phyloP scores from a whole-genome alignment of 371 early-diverging fungal species.

The Lichtheimia ramosa region DNA sequence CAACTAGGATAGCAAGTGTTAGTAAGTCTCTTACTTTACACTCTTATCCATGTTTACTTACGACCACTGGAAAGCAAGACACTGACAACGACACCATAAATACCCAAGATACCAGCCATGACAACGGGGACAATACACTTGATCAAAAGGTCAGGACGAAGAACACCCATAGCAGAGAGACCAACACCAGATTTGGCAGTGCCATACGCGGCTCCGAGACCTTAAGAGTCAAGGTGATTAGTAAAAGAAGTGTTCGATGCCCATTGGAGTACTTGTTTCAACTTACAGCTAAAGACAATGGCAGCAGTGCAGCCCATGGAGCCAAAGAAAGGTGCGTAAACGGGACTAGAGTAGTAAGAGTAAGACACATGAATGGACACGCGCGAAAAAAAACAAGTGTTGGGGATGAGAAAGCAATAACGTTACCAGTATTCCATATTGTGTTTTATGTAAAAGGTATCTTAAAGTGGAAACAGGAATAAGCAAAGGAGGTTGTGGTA shows the following conservation, averaged over 20 bases:
- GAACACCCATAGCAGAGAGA: constrained; percentile 92
- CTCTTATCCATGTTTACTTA: constrained; percentile 46
- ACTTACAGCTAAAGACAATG: constrained; percentile 94
- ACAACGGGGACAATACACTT: constrained; percentile 91
- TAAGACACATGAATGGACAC: no score
- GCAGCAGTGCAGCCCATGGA: constrained; percentile 95
- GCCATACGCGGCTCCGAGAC: constrained; percentile 95
- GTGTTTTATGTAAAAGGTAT: neutral
- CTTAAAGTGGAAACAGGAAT: neutral
- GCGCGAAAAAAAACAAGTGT: neutral
- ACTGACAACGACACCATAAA: constrained; percentile 93
- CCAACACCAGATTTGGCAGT: constrained; percentile 97
- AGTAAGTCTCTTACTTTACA: no score
- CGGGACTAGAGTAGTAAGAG: constrained; percentile 66
- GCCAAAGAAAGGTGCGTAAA: constrained; percentile 96
- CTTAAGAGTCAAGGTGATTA: constrained; percentile 26
- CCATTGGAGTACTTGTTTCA: neutral
- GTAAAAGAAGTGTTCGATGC: neutral
- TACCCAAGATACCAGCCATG: constrained; percentile 98
- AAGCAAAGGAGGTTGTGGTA: neutral
- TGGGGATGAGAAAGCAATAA: neutral
- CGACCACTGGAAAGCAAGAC: constrained; percentile 86
- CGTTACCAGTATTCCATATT: constrained; percentile 14
- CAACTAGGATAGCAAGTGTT: constrained; percentile 37
- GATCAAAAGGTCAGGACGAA: constrained; percentile 93